phyloP scores from a whole-genome alignment of 2,329 filamentous ascomycete species.

The Ophiosphaerella herpotricha region DNA sequence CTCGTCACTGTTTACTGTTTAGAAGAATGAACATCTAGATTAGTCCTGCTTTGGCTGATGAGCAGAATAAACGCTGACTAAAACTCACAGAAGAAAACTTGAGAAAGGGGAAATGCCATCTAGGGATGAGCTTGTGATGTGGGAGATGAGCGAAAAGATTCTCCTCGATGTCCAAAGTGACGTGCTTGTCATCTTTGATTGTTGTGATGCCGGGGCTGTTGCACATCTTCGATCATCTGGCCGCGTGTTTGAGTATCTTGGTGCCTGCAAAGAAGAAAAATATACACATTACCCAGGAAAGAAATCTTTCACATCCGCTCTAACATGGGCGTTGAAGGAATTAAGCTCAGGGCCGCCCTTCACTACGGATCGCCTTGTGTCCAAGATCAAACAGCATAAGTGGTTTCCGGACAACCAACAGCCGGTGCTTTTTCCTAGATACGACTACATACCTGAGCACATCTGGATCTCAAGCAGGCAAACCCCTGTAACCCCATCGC shows the following conservation, averaged over 20 bases:
- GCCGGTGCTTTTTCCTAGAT: conserved; percentile 5
- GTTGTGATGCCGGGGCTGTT: conserved; percentile 22
- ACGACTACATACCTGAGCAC: conserved; percentile 1
- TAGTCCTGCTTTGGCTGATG: neutral
- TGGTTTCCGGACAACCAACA: conserved; percentile 4
- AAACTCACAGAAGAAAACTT: conserved; percentile 15
- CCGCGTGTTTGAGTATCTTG: conserved; percentile 10
- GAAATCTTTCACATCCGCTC: conserved; percentile 9
- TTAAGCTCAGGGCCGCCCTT: conserved; percentile 2
- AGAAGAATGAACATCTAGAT: neutral
- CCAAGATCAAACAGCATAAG: conserved; percentile 1
- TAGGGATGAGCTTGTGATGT: conserved; percentile 8
- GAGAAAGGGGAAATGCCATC: neutral
- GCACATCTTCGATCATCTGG: conserved; percentile 5
- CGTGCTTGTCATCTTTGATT: conserved; percentile 30
- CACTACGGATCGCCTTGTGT: neutral
- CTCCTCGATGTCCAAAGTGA: conserved; percentile 14
- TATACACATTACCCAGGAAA: neutral
- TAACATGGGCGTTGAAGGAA: conserved; percentile 13
- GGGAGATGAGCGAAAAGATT: conserved; percentile 14
- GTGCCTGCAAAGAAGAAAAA: conserved; percentile 7
- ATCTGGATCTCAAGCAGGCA: conserved; percentile 8
- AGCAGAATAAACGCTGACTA: neutral
- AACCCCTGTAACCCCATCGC: neutral
- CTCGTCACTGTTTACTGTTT: neutral